These are phyloP conservation scores for Dimargaris verticillata DNA, from an alignment of 192 early-diverging fungal species.

Conservation along the genomic window DNA sequence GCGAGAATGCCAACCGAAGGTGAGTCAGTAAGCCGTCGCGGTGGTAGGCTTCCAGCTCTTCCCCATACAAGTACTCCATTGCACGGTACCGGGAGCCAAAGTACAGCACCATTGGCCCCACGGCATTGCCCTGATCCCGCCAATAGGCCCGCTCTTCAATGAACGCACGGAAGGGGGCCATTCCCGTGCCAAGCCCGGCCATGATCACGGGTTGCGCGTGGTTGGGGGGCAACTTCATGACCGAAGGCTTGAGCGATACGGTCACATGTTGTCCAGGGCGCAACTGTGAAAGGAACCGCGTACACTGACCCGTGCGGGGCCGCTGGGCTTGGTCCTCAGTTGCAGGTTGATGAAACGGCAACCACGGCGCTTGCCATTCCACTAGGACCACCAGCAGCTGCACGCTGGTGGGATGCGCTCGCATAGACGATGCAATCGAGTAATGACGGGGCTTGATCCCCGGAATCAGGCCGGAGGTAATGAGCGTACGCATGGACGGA, in stretches of 20 bases:
- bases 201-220: slow-evolving; percentile 81
- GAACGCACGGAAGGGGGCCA: slow-evolving; percentile 97
- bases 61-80: slow-evolving; percentile 91
- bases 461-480: slow-evolving; percentile 40
- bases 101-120: slow-evolving; percentile 92
- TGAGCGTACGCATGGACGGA: slow-evolving; percentile 51
- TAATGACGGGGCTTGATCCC: slow-evolving; percentile 93
- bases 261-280: slow-evolving; percentile 50
- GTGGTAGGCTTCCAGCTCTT: slow-evolving; percentile 90
- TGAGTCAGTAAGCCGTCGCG: slow-evolving; percentile 77
- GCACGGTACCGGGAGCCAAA: slow-evolving; percentile 89
- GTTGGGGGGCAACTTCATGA: slow-evolving; percentile 83
- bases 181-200: slow-evolving; percentile 93
- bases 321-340: slow-evolving; percentile 15
- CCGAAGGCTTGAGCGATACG: slow-evolving; percentile 87
- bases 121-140: slow-evolving; percentile 52
- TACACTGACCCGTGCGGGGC: slow-evolving; percentile 78
- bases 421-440: slow-evolving; percentile 88
- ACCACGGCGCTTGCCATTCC: slow-evolving; percentile 49
- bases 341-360: not conserved
- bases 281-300: slow-evolving; percentile 62
- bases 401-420: slow-evolving; percentile 72
- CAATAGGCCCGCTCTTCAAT: slow-evolving; percentile 82
- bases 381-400: slow-evolving; percentile 86
- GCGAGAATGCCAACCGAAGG: slow-evolving; percentile 80